These are phyloP conservation scores for Leishmania lainsoni DNA, from an alignment of 208 protist genomes.

Conservation along the genomic window DNA sequence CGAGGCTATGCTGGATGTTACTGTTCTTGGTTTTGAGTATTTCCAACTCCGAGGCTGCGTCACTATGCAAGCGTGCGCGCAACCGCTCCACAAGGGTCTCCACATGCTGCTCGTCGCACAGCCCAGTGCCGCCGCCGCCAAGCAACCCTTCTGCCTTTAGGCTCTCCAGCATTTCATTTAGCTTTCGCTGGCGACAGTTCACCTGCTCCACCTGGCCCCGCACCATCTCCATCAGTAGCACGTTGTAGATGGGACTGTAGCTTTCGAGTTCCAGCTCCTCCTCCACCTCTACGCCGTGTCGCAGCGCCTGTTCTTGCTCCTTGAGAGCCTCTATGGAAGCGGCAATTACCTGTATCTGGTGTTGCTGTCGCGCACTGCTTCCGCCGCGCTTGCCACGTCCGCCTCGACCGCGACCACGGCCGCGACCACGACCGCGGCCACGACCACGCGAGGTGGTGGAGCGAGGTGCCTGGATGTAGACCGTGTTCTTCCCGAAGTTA, in stretches of 20 bases:
- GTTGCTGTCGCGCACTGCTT: conserved; percentile 5
- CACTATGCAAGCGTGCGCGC: conserved; percentile 42
- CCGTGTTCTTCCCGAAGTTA: neutral
- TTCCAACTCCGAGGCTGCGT: conserved; percentile 52
- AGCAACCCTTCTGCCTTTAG: conserved; percentile 46
- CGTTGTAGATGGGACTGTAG: conserved; percentile 65
- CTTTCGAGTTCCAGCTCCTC: conserved; percentile 57
- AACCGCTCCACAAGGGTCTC: conserved; percentile 50
- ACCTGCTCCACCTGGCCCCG: conserved; percentile 59
- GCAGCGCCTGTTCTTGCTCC: conserved; percentile 45
- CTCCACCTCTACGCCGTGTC: conserved; percentile 40
- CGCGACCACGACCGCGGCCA: neutral
- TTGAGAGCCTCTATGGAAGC: conserved; percentile 29
- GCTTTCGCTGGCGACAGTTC: conserved; percentile 55
- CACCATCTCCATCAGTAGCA: conserved; percentile 76
- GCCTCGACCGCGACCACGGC: conserved; percentile 11
- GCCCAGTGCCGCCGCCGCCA: conserved; percentile 19
- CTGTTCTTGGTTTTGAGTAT: conserved; percentile 48
- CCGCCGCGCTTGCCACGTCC: conserved; percentile 12
- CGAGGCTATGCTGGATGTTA: conserved; percentile 51
- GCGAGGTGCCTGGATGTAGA: conserved; percentile 3
- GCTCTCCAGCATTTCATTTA: conserved; percentile 64
- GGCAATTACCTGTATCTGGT: conserved; percentile 23
- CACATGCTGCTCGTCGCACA: conserved; percentile 25
- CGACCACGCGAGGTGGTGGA: conserved; percentile 12